A percentile compares a stretch with the other conserved stretches of the same genome.
Conservation (phyloP, 371 early-diverging fungal species). For the Mycotypha africana region DNA sequence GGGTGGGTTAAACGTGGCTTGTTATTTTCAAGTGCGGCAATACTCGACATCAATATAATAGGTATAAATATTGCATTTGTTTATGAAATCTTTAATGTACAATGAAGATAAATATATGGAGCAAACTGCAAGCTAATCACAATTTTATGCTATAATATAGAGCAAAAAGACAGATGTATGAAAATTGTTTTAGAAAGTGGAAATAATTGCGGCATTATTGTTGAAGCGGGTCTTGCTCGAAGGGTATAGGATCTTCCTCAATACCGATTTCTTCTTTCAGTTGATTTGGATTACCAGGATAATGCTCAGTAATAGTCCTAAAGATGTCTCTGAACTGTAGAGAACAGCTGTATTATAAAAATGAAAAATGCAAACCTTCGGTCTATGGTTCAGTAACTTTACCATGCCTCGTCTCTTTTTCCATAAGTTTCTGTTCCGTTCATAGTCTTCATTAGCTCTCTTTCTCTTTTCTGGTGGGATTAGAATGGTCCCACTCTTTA, state of each 20-base stretch:
- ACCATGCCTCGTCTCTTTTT: slow-evolving; percentile 16
- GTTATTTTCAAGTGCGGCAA: too few species aligned
- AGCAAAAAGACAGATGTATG: too few species aligned
- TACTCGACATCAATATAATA: too few species aligned
- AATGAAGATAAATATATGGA: too few species aligned
- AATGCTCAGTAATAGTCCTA: slow-evolving; percentile 13
- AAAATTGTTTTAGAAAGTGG: background rate
- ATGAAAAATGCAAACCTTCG: too few species aligned
- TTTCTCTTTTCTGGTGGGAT: slow-evolving; percentile 16
- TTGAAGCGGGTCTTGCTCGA: slow-evolving; percentile 17
- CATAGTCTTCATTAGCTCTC: slow-evolving; percentile 6
- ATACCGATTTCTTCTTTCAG: slow-evolving; percentile 19
- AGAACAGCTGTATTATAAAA: too few species aligned
- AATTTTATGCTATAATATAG: too few species aligned
- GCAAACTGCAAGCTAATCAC: too few species aligned
- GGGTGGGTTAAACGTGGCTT: too few species aligned
- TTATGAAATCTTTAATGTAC: too few species aligned
- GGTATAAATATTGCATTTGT: too few species aligned
- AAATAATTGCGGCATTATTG: background rate
- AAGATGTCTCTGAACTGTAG: slow-evolving; percentile 16
- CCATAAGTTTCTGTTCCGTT: slow-evolving; percentile 8
- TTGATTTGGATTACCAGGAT: slow-evolving; percentile 7
- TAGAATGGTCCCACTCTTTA: slow-evolving; percentile 1
- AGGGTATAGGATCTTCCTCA: slow-evolving; percentile 18
- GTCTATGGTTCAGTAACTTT: too few species aligned